phyloP scores from a whole-genome alignment of 2,329 filamentous ascomycete species.

The Grosmannia serpens region DNA sequence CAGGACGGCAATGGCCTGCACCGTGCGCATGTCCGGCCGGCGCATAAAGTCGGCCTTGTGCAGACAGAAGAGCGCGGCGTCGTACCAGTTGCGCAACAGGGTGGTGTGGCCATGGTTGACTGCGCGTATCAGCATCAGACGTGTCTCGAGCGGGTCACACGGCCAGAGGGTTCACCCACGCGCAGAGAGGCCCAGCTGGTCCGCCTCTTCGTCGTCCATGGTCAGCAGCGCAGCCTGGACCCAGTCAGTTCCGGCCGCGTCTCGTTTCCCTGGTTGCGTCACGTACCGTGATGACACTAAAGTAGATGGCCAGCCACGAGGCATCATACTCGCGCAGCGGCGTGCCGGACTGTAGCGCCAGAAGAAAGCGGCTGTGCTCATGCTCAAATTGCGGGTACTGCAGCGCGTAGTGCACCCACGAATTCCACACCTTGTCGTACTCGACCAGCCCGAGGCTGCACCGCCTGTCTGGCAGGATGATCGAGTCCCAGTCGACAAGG shows the following conservation, averaged over 20 bases:
- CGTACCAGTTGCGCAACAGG: constrained; percentile 1
- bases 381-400: neutral
- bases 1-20: constrained; percentile 3
- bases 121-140: neutral
- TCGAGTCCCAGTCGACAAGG: neutral
- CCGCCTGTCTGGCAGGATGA: neutral
- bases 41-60: constrained; percentile 1
- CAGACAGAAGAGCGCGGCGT: neutral
- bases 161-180: neutral
- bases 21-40: neutral
- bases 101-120: neutral
- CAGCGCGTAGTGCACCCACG: neutral
- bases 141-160: neutral
- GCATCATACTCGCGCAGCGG: neutral
- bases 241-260: too few relatives aligned
- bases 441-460: neutral
- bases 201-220: neutral
- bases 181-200: neutral
- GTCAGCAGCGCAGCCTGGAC: neutral
- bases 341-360: neutral
- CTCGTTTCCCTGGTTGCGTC: neutral
- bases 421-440: constrained; percentile 3
- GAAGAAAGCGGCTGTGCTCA: neutral
- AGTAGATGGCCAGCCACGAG: neutral
- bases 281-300: neutral